Evolutionary conservation across 2,329 filamentous ascomycete species (phyloP), one percentile per base, ranked within the genome.

Genomic region (Hymenotorrendiella dingleyae): DNA sequence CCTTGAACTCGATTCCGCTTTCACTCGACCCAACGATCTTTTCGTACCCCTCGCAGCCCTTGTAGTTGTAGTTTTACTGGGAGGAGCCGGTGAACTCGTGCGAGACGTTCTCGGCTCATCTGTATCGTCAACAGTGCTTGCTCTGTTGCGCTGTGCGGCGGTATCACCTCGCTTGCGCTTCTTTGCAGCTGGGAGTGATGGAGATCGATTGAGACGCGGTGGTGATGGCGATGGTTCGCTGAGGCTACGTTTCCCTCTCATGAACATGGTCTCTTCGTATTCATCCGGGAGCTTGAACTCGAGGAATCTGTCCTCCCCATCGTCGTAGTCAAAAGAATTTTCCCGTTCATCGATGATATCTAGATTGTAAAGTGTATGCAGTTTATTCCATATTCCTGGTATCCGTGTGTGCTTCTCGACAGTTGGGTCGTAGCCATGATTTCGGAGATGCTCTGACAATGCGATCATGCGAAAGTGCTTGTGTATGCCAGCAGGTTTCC

Each of bases 401-500:
- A 95, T 93, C 46, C 84, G 83, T 29, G 88, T 96, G 67, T 98
- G 93, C 12, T 77, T 75, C 54, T 80, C 70, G 52, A 78, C 55
- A 57, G 84, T 73, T 39, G 83, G 76, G 63, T 89, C 76, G 61
- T 86, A 84, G 57, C 88, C 88, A 63, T 90, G 85, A 54, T 85
- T 87, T 52, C 83, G 80, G 47, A 94, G 69, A 54, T 87, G 79
- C 54, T 90, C 82, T 33, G 84, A 84, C 45, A 96, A 87, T 7
- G 87, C 82, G 50, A 95, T 80, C 74, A 96, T 90, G 47, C 87
- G 83, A 61, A 95, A 94, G 64, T 95, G 88, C 62, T 91, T 94
- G 68, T 95, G 89, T 74, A 95, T 86, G 47, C 89, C 86, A 29
- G 91, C 91, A n/a, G 93, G 93, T 62, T 98, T 98, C 84, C 86